phyloP scores from a whole-genome alignment of 2,329 filamentous ascomycete genomes.

The Zymoseptoria brevis region DNA sequence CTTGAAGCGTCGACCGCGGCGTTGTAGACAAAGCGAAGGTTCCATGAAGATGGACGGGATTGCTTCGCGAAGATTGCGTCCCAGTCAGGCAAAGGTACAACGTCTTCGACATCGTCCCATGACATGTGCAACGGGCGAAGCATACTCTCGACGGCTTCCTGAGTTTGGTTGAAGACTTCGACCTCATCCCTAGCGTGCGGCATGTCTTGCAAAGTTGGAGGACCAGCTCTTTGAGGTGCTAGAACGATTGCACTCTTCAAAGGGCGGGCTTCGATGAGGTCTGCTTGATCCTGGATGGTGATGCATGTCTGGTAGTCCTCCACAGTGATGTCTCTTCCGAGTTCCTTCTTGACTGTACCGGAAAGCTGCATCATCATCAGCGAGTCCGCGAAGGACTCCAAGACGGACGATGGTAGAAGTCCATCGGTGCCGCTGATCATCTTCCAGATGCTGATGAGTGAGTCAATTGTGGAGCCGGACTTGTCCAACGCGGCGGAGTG shows the following conservation, averaged over 20 bases:
- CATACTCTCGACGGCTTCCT: constrained; percentile 17
- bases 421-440: constrained; percentile 24
- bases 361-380: constrained; percentile 31
- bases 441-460: constrained; percentile 26
- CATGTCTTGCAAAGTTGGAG: constrained; percentile 25
- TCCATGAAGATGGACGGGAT: constrained; percentile 26
- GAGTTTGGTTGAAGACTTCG: constrained; percentile 19
- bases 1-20: constrained; percentile 14
- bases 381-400: constrained; percentile 27
- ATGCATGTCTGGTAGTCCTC: constrained; percentile 28
- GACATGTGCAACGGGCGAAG: constrained; percentile 20
- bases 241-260: constrained; percentile 10
- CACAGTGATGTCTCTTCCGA: constrained; percentile 26
- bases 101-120: constrained; percentile 30
- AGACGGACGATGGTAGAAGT: constrained; percentile 15
- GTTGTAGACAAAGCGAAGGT: constrained; percentile 26
- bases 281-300: constrained; percentile 25
- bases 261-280: constrained; percentile 24
- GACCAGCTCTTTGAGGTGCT: constrained; percentile 20
- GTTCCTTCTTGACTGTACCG: constrained; percentile 26
- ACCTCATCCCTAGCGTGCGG: constrained; percentile 21
- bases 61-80: constrained; percentile 27
- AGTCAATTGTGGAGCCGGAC: constrained; percentile 23
- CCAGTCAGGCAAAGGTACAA: constrained; percentile 28
- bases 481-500: constrained; percentile 20